Percentiles rank a stretch among this genome's conserved stretches.
Conservation (phyloP, 2,329 filamentous ascomycete species). For the Ceratocystis colombiana region DNA sequence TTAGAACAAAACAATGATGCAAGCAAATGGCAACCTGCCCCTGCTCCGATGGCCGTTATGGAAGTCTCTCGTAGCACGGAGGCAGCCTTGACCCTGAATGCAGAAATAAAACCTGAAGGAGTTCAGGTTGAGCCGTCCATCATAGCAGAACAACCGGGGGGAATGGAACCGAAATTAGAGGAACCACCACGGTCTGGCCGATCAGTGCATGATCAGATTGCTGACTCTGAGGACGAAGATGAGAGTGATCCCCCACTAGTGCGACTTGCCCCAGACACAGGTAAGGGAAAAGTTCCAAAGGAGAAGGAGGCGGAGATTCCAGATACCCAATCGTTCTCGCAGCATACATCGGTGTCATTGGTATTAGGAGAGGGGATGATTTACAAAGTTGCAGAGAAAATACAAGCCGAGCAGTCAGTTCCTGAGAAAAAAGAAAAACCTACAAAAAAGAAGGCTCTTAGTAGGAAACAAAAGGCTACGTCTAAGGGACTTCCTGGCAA, state of each 20-base stretch:
- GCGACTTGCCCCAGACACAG: not conserved
- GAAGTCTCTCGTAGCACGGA: conserved; percentile 26
- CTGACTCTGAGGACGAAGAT: conserved; percentile 23
- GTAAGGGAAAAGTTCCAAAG: not conserved
- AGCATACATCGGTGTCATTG: not conserved
- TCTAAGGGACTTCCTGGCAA: conserved; percentile 10
- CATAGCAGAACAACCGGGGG: not conserved
- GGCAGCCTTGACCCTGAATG: not conserved
- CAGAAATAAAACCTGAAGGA: not conserved
- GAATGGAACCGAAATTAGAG: not conserved
- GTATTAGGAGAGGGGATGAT: not conserved
- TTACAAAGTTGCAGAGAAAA: not conserved
- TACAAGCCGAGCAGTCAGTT: not conserved
- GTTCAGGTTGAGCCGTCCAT: not conserved
- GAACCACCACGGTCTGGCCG: conserved; percentile 11
- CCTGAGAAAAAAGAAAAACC: not conserved
- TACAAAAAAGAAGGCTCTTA: not conserved
- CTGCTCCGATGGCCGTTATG: conserved; percentile 24
- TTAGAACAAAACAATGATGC: not conserved
- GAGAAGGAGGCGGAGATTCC: conserved; percentile 21
- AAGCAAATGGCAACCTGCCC: not conserved
- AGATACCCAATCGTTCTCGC: conserved; percentile 28
- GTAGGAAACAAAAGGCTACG: conserved; percentile 19
- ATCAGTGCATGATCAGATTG: conserved; percentile 19
- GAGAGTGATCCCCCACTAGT: conserved; percentile 10